phyloP scores from a whole-genome alignment of 225 moss, liverwort and hornwort genomes.

The Polytrichum formosum region DNA sequence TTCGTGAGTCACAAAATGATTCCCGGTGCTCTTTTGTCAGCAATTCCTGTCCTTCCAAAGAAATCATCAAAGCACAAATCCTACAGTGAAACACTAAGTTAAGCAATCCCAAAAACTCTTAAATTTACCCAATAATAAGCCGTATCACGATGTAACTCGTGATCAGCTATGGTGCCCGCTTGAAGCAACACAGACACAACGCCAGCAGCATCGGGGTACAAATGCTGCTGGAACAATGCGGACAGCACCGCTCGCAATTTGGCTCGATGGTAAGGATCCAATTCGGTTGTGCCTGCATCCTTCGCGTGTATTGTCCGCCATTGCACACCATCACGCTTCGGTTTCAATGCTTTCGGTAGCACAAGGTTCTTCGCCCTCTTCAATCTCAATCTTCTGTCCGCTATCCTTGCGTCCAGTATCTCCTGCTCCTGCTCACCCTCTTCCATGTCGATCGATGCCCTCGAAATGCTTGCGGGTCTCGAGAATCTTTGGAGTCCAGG shows the following conservation, averaged over 20 bases:
- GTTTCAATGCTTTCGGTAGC: slow-evolving; percentile 45
- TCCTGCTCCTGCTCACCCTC: slow-evolving; percentile 8
- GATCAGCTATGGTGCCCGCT: slow-evolving; percentile 36
- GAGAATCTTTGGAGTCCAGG: too few species aligned
- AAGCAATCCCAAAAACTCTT: neutral
- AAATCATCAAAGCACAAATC: neutral
- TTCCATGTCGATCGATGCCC: neutral
- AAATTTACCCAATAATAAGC: slow-evolving; percentile 52
- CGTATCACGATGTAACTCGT: slow-evolving; percentile 43
- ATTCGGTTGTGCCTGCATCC: slow-evolving; percentile 48
- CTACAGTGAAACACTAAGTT: neutral
- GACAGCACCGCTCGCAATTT: slow-evolving; percentile 55
- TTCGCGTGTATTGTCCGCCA: slow-evolving; percentile 50
- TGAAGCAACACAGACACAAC: slow-evolving; percentile 58
- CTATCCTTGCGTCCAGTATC: slow-evolving; percentile 9
- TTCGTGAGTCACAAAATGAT: too few species aligned
- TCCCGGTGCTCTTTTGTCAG: too few species aligned
- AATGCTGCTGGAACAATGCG: slow-evolving; percentile 56
- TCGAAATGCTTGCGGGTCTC: too few species aligned
- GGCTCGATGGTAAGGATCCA: slow-evolving; percentile 47
- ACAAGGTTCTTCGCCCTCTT: slow-evolving; percentile 42
- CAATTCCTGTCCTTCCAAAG: too few species aligned
- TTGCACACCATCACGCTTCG: slow-evolving; percentile 32
- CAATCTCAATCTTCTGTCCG: slow-evolving; percentile 13
- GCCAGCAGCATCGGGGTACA: slow-evolving; percentile 45